Evolutionary conservation across 345 rosid genomes (phyloP), one percentile per base, ranked within the genome.

Genomic region (Linum tenue): DNA sequence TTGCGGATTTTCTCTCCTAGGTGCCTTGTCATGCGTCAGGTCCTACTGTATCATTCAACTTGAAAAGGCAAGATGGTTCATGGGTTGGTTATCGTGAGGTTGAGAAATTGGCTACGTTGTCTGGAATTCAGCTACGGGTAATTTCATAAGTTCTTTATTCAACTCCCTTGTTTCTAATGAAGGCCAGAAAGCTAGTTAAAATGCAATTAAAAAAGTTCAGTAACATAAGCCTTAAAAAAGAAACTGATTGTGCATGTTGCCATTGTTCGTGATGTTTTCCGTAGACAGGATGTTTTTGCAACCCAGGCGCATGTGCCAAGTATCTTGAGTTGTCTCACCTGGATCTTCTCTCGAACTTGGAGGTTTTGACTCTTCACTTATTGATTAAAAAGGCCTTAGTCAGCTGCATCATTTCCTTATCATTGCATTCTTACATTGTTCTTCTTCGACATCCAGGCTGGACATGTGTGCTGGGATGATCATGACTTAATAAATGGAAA

Each of bases 211-310:
- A 59, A 35, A 59, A 3, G 5, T 9, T 22, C 37, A 59, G 62
- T 36, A 12, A 35, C 39, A 4, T 10, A 4, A 35, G 14, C 6
- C 9, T 35, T 59, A 17, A 10, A 10, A 8, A 11, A 6, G 50
- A 42, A 42, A 40, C 68, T 81, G 67, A 77, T 66, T 31, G 42
- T 42, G 68, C 43, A 43, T 66, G 17, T 62, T 39, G 50, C 22
- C 62, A 15, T 42, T 70, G 42, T 40, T 64, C 59, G 63, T 70
- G 39, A 39, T 69, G 60, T 79, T 83, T 78, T 70, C 75, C 82
- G 65, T 85, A 94, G 99, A 90, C 99, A 78, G 99, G 99, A 73
- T 94, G 99, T 82, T 94, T 94, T 79, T 90, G 99, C 86, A 94
- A 92, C 80, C 98, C 98, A 15, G 98, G 98, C 63, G 96, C 98